Base-by-base conservation (phyloP, 371 early-diverging fungal species). In the Basidiobolus meristosporus region DNA sequence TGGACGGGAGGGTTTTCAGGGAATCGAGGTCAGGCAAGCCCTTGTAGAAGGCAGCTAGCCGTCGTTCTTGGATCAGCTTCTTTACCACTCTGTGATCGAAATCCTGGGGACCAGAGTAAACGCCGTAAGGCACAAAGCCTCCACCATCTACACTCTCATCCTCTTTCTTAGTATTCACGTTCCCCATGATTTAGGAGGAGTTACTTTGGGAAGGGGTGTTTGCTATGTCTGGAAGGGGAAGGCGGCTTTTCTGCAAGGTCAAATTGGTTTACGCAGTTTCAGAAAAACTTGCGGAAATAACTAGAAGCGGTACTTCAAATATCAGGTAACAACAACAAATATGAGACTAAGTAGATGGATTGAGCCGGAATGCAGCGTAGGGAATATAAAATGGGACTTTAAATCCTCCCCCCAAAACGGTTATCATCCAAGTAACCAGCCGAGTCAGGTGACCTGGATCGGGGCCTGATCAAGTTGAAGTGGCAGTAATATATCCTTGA, bases 11-110 rank as follows among this genome's bases (percentile, higher is more conserved):
- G 3, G 26, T 26, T 26, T 26, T 26, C 26, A 26, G 9, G 9
- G 77, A 74, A 31, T 65, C 70, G 22, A 60, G 51, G 23, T 66
- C 68, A 20, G 59, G 53, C 15, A 68, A 59, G 42, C 91, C 91
- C 51, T 70, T 70, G 53, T 91, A 91, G 47, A 90, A 91, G 5
- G 92, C 91, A 7, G 86, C 75, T 37, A 91, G 51, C 39, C 68
- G 70, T 14, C 87, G 67, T 4, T 68, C 69, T 1, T 69, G 43
- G 39, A 91, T 89, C 38, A 88, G 54, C n/a, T 67, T 62, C 30
- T 69, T 66, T n/a, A 90, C 74, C 18, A 68, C 60, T 29, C 72
- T 59, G 16, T 53, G 51, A 56, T 90, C 85, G 47, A 70, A 91
- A 51, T 91, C 89, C 52, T 74, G 77, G 14, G 65, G 61, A 7